Evolutionary conservation across 176 grass and related monocot genomes (phyloP), one percentile per base, ranked within the genome.

Genomic region (Aechmea fasciata): DNA sequence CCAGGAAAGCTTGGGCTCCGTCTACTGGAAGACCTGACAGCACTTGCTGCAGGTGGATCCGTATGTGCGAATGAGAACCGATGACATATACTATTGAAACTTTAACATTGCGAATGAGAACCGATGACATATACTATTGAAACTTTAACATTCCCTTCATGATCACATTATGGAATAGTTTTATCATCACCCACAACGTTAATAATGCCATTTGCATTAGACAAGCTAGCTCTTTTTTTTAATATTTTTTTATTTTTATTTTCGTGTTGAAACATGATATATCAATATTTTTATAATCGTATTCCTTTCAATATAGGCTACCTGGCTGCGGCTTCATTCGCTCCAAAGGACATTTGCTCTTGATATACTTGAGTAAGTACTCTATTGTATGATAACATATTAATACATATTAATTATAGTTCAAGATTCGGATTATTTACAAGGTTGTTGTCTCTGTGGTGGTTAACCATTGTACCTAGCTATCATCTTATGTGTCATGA

Each of bases 31-130:
- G 93, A 97, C 83, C 82, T 97, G 83, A 97, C 93, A 90, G 89
- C 89, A 85, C 89, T 97, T 79, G 93, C 93, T 81, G 88, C 89
- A 90, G 89, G 93, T 97, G 93, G 93, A 92, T 92, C 93, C 87
- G 93, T 97, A 97, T 90, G 93, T 97, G 89, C 68, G 65, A 87
- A 81, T 80, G 64, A 64, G 50, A 75, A 19, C 14, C 7, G 19
- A 22, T 18, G 2, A 3, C 52, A 25, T 20, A 79, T 47, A 18
- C 28, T 26, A 51, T 63, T 18, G 20, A 50, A 66, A 54, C 17
- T 57, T 66, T 49, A 47, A 20, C 49, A 73, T 61, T 77, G 89
- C 68, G 65, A 87, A 81, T 80, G 64, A 64, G 50, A 75, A 19
- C 14, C 7, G 19, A 22, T 18, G 2, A 3, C 52, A 25, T 20